A percentile compares a stretch with the other conserved stretches of the same genome.
Evolutionary conservation across 805 yeast species (phyloP).

Genomic region (Wickerhamiella parazyma): DNA sequence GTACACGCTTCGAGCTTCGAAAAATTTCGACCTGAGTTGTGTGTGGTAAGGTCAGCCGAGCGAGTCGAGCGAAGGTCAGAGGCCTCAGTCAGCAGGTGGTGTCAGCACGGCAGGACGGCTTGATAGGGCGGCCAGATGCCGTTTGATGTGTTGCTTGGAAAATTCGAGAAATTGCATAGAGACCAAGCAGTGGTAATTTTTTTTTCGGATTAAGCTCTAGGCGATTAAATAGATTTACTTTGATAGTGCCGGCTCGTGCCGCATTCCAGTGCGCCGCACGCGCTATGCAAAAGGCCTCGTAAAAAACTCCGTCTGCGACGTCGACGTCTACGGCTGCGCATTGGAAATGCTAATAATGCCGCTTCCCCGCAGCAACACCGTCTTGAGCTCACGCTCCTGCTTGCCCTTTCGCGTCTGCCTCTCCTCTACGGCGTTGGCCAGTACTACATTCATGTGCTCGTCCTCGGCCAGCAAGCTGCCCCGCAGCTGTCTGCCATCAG

Average conservation of each 20-base stretch:
- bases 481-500: slow-evolving; percentile 63
- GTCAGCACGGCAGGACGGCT: no score
- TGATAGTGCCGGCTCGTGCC: no score
- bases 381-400: slow-evolving; percentile 66
- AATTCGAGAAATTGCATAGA: no score
- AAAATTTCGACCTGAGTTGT: background rate
- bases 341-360: slow-evolving; percentile 57
- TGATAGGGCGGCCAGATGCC: no score
- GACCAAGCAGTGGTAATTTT: no score
- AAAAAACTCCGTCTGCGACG: no score
- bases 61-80: no score
- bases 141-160: no score
- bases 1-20: background rate
- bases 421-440: slow-evolving; percentile 73
- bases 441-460: slow-evolving; percentile 69
- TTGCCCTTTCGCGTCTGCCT: slow-evolving; percentile 60
- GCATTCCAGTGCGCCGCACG: background rate
- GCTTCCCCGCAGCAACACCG: slow-evolving; percentile 78
- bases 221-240: no score
- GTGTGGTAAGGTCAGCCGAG: background rate
- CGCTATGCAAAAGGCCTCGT: background rate
- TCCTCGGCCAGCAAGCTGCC: slow-evolving; percentile 85
- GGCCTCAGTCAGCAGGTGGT: no score
- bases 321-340: no score
- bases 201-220: no score